A percentile compares a stretch with the other conserved stretches of the same genome.
Evolutionary conservation across 345 rosid species (phyloP).

Genomic region (Eucalyptus rudis): DNA sequence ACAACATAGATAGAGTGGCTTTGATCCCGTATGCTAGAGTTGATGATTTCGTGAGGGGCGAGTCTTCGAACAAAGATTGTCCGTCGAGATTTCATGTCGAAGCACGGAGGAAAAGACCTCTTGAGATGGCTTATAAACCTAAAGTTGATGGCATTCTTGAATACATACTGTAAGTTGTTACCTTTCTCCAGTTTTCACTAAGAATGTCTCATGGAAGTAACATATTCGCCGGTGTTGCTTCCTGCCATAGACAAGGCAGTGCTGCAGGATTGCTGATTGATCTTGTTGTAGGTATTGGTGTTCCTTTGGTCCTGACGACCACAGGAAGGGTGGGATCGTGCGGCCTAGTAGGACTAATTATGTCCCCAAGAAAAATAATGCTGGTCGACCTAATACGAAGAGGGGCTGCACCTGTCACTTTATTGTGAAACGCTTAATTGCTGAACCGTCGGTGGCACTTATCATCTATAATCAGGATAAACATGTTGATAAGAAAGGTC

Average conservation of each 20-base stretch:
- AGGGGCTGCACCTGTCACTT: slow-evolving; percentile 97
- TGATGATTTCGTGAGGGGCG: slow-evolving; percentile 90
- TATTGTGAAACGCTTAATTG: slow-evolving; percentile 85
- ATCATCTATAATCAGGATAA: slow-evolving; percentile 80
- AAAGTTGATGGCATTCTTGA: slow-evolving; percentile 96
- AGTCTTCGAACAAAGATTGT: slow-evolving; percentile 67
- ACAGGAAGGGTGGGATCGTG: slow-evolving; percentile 73
- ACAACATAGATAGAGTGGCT: slow-evolving; percentile 80
- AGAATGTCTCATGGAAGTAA: neutral
- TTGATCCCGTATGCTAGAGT: slow-evolving; percentile 88
- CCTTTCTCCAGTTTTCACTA: neutral
- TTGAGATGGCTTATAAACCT: slow-evolving; percentile 49
- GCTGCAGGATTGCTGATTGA: neutral
- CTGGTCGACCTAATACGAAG: slow-evolving; percentile 91
- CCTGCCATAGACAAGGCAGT: neutral
- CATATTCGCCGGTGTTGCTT: neutral
- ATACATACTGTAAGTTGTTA: slow-evolving; percentile 70
- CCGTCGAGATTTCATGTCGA: slow-evolving; percentile 96
- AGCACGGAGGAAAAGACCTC: slow-evolving; percentile 66
- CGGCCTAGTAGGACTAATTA: slow-evolving; percentile 83
- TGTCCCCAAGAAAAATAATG: slow-evolving; percentile 73
- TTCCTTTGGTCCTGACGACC: slow-evolving; percentile 97
- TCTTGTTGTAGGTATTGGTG: slow-evolving; percentile 76
- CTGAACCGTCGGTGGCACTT: slow-evolving; percentile 83
- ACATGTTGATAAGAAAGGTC: slow-evolving; percentile 81